Conservation (phyloP, 257 asterid species). For the Solanum commersonii region DNA sequence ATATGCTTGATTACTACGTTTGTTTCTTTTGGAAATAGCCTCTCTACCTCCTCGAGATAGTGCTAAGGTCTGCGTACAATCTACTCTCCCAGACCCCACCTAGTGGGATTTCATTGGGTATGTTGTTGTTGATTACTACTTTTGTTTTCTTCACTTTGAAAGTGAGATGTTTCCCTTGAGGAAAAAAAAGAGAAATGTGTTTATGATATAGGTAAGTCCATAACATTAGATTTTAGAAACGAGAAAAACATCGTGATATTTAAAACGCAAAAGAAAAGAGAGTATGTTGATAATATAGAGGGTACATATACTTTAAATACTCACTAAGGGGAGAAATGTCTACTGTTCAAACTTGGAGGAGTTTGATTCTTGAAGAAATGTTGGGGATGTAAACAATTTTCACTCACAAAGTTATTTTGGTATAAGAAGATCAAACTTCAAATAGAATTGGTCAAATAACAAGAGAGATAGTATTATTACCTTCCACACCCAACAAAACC, state of each 20-base stretch:
- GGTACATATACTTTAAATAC: not conserved
- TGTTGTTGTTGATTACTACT: not conserved
- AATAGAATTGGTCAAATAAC: constrained; percentile 1
- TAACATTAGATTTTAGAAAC: not conserved
- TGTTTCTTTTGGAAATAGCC: not conserved
- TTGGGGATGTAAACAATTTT: not conserved
- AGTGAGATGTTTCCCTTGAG: not conserved
- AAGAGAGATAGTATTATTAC: constrained; percentile 24
- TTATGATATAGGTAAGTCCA: not conserved
- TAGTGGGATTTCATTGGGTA: not conserved
- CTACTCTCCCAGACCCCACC: not conserved
- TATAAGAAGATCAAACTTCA: not conserved
- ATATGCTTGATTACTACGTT: not conserved
- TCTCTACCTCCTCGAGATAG: not conserved
- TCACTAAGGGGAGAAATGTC: not conserved
- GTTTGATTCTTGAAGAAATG: not conserved
- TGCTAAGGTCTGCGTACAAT: not conserved
- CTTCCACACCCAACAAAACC: constrained; percentile 96
- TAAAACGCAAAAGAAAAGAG: not conserved
- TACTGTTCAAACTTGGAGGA: not conserved
- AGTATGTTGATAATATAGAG: not conserved
- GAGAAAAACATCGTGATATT: not conserved
- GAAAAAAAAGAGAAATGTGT: not conserved
- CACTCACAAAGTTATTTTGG: not conserved
- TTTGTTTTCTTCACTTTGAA: not conserved